Evolutionary conservation across 129 eudicot species (phyloP), one percentile per base, ranked within the genome.

Genomic region (Helichrysum umbraculigerum): DNA sequence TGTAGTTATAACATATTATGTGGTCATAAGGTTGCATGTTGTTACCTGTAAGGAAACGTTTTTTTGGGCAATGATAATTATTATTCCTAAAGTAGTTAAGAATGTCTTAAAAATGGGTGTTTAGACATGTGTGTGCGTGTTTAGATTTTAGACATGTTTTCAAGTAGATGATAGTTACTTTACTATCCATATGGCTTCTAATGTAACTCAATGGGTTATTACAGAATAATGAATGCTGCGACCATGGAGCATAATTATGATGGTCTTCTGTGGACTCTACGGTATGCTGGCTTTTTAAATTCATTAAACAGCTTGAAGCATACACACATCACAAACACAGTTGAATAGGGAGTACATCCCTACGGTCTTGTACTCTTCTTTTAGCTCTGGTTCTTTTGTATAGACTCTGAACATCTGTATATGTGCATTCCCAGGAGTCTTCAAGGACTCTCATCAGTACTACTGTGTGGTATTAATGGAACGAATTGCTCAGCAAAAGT

Each of bases 201-300:
- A 30, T n/a, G 30, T 52, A 61, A 65, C 28, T 65, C 22, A 59
- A 47, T 51, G 68, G 72, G 63, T 71, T 63, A 37, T 84, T 85
- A 76, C 86, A 95, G 97, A 79, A 87, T 89, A 79, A 81, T 89
- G 74, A 87, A 84, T 80, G 89, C 83, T 30, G 96, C 93, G n/a
- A 95, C 83, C 76, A 81, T 68, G 89, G 92, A 83, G 74, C 96
- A 88, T 86, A 74, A 90, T 57, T 95, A 89, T 83, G 99, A 89
- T 76, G 94, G 87, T 82, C 88, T 95, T 39, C 73, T 89, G 39
- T 95, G 99, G 99, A 91, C 97, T 62, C 74, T 95, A 73, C 79
- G 99, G 98, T 94, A 83, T 77, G 89, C 37, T 76, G 77, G 54
- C 39, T 9, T 72, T 33, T 19, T 21, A 25, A n/a, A 54, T 17